phyloP scores from a whole-genome alignment of 306 rosid species.

The Potentilla sterilis region DNA sequence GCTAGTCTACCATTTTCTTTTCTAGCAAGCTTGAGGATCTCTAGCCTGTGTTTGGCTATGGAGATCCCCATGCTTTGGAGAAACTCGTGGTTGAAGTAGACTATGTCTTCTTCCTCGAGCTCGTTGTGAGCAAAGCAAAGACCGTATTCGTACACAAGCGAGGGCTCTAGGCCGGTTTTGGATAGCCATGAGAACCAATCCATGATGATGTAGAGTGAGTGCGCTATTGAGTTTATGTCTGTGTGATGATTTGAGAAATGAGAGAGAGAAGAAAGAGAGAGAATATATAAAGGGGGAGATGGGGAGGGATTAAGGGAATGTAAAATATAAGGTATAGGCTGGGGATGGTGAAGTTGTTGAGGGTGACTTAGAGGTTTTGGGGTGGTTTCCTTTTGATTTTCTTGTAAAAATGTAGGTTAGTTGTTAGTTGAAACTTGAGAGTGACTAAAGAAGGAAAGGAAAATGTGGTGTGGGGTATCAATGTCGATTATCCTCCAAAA shows the following conservation, averaged over 20 bases:
- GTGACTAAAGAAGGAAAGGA: slow-evolving; percentile 47
- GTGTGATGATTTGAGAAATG: slow-evolving; percentile 22
- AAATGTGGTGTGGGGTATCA: slow-evolving; percentile 41
- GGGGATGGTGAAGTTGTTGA: slow-evolving; percentile 19
- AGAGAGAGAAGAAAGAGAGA: background rate
- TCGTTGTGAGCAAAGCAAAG: slow-evolving; percentile 77
- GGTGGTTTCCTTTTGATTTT: background rate
- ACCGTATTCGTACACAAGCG: slow-evolving; percentile 79
- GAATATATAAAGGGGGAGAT: slow-evolving; percentile 25
- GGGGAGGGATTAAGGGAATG: background rate
- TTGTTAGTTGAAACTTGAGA: slow-evolving; percentile 56
- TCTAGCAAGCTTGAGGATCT: slow-evolving; percentile 76
- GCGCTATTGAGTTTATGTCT: background rate
- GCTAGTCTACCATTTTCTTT: slow-evolving; percentile 40
- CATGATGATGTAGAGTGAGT: slow-evolving; percentile 42
- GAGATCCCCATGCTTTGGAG: slow-evolving; percentile 96
- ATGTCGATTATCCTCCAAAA: slow-evolving; percentile 53
- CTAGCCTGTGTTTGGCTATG: slow-evolving; percentile 91
- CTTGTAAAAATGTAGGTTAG: slow-evolving; percentile 5
- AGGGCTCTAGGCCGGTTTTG: slow-evolving; percentile 64
- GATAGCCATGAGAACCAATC: slow-evolving; percentile 98
- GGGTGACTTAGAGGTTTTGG: slow-evolving; percentile 20
- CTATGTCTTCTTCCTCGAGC: slow-evolving; percentile 82
- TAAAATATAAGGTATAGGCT: slow-evolving; percentile 9
- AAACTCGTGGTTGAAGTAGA: slow-evolving; percentile 90